These are phyloP conservation scores for Penicillium sp. DNA, from an alignment of 2,329 filamentous ascomycete genomes.

Conservation along the genomic window DNA sequence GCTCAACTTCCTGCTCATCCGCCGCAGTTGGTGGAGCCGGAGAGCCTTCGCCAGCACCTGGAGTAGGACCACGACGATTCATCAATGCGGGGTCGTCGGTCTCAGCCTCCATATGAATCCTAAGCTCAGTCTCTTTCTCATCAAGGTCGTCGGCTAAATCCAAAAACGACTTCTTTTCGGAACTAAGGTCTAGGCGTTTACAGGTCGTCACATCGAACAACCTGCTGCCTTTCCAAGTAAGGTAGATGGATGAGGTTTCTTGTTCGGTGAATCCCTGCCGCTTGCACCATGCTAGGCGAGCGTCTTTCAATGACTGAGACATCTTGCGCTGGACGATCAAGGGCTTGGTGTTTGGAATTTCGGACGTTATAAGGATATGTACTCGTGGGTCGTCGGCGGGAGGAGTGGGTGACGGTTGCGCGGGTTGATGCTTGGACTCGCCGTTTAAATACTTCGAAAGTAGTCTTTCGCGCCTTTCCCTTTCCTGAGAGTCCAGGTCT, in stretches of 20 bases:
- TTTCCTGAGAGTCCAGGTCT: not conserved
- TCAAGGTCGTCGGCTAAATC: slow-evolving; percentile 51
- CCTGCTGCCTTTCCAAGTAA: slow-evolving; percentile 75
- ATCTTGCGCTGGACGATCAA: slow-evolving; percentile 68
- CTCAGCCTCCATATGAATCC: slow-evolving; percentile 76
- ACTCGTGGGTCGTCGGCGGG: slow-evolving; percentile 53
- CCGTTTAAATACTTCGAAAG: not conserved
- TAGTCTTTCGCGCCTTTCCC: not conserved
- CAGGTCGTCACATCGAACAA: slow-evolving; percentile 78
- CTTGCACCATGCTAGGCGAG: slow-evolving; percentile 70
- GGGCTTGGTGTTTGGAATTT: slow-evolving; percentile 61
- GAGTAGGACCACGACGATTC: slow-evolving; percentile 15
- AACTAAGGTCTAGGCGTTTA: slow-evolving; percentile 63
- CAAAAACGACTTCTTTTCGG: slow-evolving; percentile 44
- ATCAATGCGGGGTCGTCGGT: slow-evolving; percentile 63
- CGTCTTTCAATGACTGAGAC: slow-evolving; percentile 66
- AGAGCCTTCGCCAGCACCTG: not conserved
- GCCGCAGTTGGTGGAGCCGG: slow-evolving; percentile 5
- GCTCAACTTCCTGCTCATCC: slow-evolving; percentile 32
- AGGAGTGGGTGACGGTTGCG: not conserved
- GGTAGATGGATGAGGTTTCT: slow-evolving; percentile 61
- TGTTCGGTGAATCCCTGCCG: slow-evolving; percentile 59
- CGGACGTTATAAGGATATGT: slow-evolving; percentile 68
- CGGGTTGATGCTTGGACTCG: not conserved
- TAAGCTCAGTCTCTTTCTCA: slow-evolving; percentile 53